Evolutionary conservation across 805 yeast genomes (phyloP).

Genomic region (Osmozyma mogii): DNA sequence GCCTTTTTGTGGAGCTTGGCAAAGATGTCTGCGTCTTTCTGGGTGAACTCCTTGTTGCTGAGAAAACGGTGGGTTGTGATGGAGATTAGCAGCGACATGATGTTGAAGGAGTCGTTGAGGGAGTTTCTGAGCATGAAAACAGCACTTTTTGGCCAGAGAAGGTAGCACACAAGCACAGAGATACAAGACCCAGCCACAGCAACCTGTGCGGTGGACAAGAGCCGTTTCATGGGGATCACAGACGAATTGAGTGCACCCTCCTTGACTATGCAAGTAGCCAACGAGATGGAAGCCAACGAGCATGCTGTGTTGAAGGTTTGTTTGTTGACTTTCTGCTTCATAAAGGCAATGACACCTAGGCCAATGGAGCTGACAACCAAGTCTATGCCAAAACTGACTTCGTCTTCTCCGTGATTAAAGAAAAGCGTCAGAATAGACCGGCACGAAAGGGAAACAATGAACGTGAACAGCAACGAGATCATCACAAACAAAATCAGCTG

Average conservation of each 20-base stretch:
- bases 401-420: slow-evolving; percentile 38
- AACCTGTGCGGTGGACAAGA: slow-evolving; percentile 47
- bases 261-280: slow-evolving; percentile 63
- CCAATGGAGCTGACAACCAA: slow-evolving; percentile 46
- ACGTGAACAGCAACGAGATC: slow-evolving; percentile 45
- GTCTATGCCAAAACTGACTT: slow-evolving; percentile 45
- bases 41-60: slow-evolving; percentile 37
- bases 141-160: slow-evolving; percentile 58
- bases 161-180: slow-evolving; percentile 53
- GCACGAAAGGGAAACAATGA: slow-evolving; percentile 43
- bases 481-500: slow-evolving; percentile 61
- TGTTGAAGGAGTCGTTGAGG: slow-evolving; percentile 44
- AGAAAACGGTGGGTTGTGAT: slow-evolving; percentile 42
- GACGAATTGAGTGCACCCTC: slow-evolving; percentile 63
- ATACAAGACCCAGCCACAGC: slow-evolving; percentile 54
- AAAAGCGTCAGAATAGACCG: slow-evolving; percentile 43
- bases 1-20: slow-evolving; percentile 34
- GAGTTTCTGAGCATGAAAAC: slow-evolving; percentile 33
- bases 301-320: slow-evolving; percentile 78
- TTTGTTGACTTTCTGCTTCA: slow-evolving; percentile 59
- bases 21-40: slow-evolving; percentile 30
- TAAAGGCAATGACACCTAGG: slow-evolving; percentile 58
- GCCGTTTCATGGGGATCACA: slow-evolving; percentile 45
- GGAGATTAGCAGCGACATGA: slow-evolving; percentile 43
- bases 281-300: slow-evolving; percentile 62